Base-by-base conservation (phyloP, 495 filamentous ascomycete species). In the Pseudotulostoma volvatum region DNA sequence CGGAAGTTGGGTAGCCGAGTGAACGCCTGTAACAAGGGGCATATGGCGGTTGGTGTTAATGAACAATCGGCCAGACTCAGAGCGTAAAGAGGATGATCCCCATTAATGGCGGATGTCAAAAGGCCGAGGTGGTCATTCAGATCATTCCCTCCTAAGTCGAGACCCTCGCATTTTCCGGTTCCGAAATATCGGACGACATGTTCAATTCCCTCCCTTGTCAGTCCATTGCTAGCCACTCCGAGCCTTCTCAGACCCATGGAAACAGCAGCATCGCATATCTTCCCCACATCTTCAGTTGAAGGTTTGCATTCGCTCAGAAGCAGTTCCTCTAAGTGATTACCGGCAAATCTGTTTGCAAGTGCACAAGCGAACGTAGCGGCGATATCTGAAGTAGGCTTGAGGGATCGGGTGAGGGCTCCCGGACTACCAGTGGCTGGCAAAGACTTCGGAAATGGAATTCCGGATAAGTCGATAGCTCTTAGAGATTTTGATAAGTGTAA, bases 91-190 rank as follows among this genome's bases (percentile, higher is more conserved):
- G 77, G 71, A 25, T 70, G 67, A 3, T 76, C 65, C 9, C 58
- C 56, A n/a, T 72, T 64, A 28, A 93, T 55, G 13, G 70, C 70
- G 13, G 70, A 66, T 1, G 76, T 71, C 25, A 97, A 56, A 20
- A 76, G 59, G 33, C 70, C 66, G n/a, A 93, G 60, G 42, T 77
- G 67, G 20, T 85, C 73, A 42, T 74, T 60, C 30, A 84, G 59
- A 44, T 86, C 73, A 49, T 94, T 96, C n/a, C 84, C 84, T 25
- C 87, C 87, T n/a, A 97, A 57, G 55, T 96, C 90, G 4, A 97
- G 62, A 1, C 84, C 90, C 53, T 93, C 82, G 44, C 88, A 97
- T 31, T 74, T 65, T 0, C 78, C 79, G 31, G 67, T 69, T 35
- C 71, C 67, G 28, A 95, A 52, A 56, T 84, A 94, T 36, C 70